phyloP scores from a whole-genome alignment of 2,329 filamentous ascomycete species.

The Dactylellina sp. region DNA sequence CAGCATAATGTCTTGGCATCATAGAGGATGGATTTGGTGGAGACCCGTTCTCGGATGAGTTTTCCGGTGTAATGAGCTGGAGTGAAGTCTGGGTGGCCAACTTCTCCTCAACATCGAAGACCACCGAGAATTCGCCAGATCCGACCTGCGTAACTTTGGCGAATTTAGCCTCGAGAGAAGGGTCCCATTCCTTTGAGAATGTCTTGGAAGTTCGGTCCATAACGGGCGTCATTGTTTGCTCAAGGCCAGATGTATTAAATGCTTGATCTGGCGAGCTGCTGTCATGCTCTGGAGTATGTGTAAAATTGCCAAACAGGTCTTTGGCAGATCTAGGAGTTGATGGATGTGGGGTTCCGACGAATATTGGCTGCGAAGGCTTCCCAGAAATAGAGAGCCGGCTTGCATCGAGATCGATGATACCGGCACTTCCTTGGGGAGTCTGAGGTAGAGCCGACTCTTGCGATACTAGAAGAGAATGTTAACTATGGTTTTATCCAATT shows the following conservation, averaged over 20 bases:
- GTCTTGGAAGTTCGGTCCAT: slow-evolving; percentile 68
- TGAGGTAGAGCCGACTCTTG: slow-evolving; percentile 58
- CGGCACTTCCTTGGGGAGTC: slow-evolving; percentile 71
- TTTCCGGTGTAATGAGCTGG: slow-evolving; percentile 65
- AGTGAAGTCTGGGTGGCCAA: slow-evolving; percentile 64
- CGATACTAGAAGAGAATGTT: slow-evolving; percentile 61
- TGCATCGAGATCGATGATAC: slow-evolving; percentile 73
- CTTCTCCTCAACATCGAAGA: slow-evolving; percentile 78
- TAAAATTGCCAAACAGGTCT: slow-evolving; percentile 58
- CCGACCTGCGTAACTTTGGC: slow-evolving; percentile 83
- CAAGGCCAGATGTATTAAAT: slow-evolving; percentile 73
- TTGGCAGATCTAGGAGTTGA: slow-evolving; percentile 63
- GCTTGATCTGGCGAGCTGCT: slow-evolving; percentile 63
- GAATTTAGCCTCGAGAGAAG: slow-evolving; percentile 74
- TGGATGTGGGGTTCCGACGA: slow-evolving; percentile 29
- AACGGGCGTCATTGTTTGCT: slow-evolving; percentile 75
- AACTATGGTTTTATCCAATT: not conserved
- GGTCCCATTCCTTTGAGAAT: slow-evolving; percentile 70
- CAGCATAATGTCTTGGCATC: slow-evolving; percentile 75
- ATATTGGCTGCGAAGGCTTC: slow-evolving; percentile 48
- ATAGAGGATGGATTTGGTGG: slow-evolving; percentile 69
- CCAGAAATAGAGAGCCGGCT: slow-evolving; percentile 83
- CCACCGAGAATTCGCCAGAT: slow-evolving; percentile 90
- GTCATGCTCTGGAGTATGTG: slow-evolving; percentile 43
- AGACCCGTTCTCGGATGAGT: slow-evolving; percentile 67